Conservation (phyloP, 2,329 filamentous ascomycete genomes). For the Neophaeococcomyces mojaviensis region DNA sequence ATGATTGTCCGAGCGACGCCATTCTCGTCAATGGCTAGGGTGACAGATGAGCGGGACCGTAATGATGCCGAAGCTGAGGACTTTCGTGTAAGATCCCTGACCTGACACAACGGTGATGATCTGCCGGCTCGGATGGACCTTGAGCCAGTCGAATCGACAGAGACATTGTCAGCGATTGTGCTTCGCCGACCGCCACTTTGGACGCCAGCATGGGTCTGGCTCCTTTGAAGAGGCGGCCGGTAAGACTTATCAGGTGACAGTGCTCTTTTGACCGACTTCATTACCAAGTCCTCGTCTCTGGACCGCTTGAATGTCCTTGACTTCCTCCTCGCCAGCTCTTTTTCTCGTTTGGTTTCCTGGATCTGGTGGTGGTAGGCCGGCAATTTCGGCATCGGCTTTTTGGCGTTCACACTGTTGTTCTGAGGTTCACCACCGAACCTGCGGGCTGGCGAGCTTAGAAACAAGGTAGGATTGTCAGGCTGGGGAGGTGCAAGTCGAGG, state of each 20-base stretch:
- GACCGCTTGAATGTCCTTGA: conserved; percentile 25
- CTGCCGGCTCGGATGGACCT: conserved; percentile 38
- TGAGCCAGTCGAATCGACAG: conserved; percentile 30
- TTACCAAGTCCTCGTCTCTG: conserved; percentile 24
- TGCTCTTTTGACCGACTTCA: conserved; percentile 20
- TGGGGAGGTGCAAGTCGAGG: conserved; percentile 31
- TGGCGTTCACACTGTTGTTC: conserved; percentile 6
- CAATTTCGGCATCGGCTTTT: conserved; percentile 19
- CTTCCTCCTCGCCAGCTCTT: conserved; percentile 25
- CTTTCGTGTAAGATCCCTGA: not conserved
- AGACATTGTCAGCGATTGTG: conserved; percentile 27
- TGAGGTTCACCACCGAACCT: conserved; percentile 35
- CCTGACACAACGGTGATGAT: conserved; percentile 30
- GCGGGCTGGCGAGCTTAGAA: conserved; percentile 42
- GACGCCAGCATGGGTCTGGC: conserved; percentile 33
- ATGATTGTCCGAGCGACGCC: conserved; percentile 39
- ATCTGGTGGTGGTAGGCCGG: conserved; percentile 44
- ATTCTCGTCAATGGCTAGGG: conserved; percentile 40
- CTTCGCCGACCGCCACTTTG: conserved; percentile 22
- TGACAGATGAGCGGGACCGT: conserved; percentile 31
- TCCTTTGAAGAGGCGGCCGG: conserved; percentile 33
- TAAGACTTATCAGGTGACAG: conserved; percentile 17
- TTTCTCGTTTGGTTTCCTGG: conserved; percentile 39
- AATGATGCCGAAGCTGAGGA: not conserved
- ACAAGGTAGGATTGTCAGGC: conserved; percentile 40